phyloP scores from a whole-genome alignment of 2,329 filamentous ascomycete species.

The Trichophyton mentagrophytes region DNA sequence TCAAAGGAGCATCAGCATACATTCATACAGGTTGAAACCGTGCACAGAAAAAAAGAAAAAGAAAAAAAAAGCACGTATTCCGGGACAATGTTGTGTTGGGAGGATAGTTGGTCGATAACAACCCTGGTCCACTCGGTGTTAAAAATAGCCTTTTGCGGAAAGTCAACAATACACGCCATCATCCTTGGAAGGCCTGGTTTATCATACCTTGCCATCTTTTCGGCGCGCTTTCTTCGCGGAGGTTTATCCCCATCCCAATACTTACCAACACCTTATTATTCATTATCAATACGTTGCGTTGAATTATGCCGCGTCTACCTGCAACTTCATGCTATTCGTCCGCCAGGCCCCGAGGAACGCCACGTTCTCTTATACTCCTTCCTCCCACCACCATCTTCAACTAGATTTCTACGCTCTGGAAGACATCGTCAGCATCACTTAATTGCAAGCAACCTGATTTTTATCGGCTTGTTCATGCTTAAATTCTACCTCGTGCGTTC shows the following conservation, averaged over 20 bases:
- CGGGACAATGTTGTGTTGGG: background rate
- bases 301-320: background rate
- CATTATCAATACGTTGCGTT: background rate
- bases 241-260: background rate
- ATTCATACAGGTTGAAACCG: background rate
- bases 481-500: background rate
- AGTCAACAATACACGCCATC: background rate
- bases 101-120: background rate
- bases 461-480: background rate
- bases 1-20: background rate
- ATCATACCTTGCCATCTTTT: background rate
- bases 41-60: background rate
- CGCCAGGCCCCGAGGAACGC: background rate
- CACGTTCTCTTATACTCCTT: background rate
- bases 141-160: background rate
- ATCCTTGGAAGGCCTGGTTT: background rate
- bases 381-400: background rate
- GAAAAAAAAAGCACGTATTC: background rate
- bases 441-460: background rate
- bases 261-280: background rate
- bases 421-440: background rate
- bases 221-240: slow-evolving; percentile 1
- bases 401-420: slow-evolving; percentile 1
- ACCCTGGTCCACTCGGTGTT: background rate
- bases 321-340: background rate